Evolutionary conservation across 306 rosid genomes (phyloP), one percentile per base, ranked within the genome.

Genomic region (Malus orientalis): DNA sequence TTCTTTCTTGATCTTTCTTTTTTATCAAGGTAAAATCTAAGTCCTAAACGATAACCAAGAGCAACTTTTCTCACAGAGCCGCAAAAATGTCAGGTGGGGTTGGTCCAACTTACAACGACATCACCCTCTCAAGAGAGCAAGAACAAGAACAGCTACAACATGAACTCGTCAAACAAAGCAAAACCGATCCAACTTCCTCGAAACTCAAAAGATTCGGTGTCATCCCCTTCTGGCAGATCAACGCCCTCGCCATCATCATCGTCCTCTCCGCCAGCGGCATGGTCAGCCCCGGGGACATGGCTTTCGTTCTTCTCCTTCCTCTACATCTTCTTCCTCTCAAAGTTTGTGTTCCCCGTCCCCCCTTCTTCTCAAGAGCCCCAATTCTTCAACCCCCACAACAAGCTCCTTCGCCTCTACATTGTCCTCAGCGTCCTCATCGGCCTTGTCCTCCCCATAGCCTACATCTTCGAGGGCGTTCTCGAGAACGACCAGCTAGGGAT

Each of bases 401-500:
- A 86, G 74, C 1, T 86, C 16, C 80, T 94, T 61, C 73, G 69
- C 30, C 73, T 83, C 20, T 90, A 92, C 44, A 85, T 87, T 5
- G 19, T 70, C 8, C 8, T 79, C 0, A 93, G 81, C 2, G 91
- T 91, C 20, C 38, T 85, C 30, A 60, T 92, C 18, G 98, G 97
- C 36, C 90, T 95, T 11, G 80, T 70, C 23, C 84, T 87, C 1
- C 97, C 97, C 0, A 81, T 95, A 44, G 91, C 90, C 0, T 90
- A 95, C 55, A 88, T 95, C 67, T 70, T 89, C 4, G 82, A 89
- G 53, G 96, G 97, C 11, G 79, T 91, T 25, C 76, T 84, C 67
- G 86, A 85, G 38, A 96, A 91, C n/a, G 91, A 95, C 78, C 85
- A 84, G 53, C 80, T 88, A 82, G 98, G 96, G 14, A 87, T 92